Conservation (phyloP, 176 grass and related monocot genomes). For the Oryza officinalis region DNA sequence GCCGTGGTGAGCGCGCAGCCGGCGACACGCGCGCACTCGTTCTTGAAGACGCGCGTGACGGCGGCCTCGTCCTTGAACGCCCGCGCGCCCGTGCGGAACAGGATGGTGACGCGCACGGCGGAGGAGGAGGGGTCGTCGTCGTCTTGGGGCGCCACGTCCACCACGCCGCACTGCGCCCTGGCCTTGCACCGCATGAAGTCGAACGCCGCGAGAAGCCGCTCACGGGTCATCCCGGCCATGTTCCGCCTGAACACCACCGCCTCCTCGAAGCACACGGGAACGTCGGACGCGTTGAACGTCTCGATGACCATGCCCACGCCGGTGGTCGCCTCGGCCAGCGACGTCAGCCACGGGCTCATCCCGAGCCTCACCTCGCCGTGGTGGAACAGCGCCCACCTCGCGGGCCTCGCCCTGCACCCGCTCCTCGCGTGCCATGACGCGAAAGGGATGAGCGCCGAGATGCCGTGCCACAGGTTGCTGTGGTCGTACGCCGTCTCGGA, state of each 20-base stretch:
- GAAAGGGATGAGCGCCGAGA: constrained; percentile 52
- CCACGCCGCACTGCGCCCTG: constrained; percentile 45
- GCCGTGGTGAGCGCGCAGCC: constrained; percentile 46
- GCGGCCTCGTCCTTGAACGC: constrained; percentile 66
- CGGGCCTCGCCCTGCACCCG: constrained; percentile 30
- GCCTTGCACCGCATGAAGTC: constrained; percentile 64
- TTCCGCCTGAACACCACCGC: constrained; percentile 64
- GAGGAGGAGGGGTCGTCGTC: not conserved
- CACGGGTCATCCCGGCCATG: constrained; percentile 27
- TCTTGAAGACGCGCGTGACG: constrained; percentile 45
- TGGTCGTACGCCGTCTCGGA: constrained; percentile 76
- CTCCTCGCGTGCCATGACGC: constrained; percentile 49
- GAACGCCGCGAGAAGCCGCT: constrained; percentile 34
- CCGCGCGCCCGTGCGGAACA: constrained; percentile 48
- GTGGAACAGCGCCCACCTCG: constrained; percentile 63
- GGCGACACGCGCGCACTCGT: constrained; percentile 45
- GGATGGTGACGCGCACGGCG: constrained; percentile 49
- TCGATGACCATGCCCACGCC: constrained; percentile 33
- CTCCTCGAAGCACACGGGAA: constrained; percentile 66
- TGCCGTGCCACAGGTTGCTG: constrained; percentile 67
- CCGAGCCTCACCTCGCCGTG: constrained; percentile 43
- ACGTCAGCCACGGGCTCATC: constrained; percentile 52
- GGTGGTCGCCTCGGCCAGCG: constrained; percentile 3
- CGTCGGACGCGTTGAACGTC: not conserved
- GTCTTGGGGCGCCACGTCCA: not conserved